These are phyloP conservation scores for Jackrogersella minutella DNA, from an alignment of 495 filamentous ascomycete species.

Conservation along the genomic window DNA sequence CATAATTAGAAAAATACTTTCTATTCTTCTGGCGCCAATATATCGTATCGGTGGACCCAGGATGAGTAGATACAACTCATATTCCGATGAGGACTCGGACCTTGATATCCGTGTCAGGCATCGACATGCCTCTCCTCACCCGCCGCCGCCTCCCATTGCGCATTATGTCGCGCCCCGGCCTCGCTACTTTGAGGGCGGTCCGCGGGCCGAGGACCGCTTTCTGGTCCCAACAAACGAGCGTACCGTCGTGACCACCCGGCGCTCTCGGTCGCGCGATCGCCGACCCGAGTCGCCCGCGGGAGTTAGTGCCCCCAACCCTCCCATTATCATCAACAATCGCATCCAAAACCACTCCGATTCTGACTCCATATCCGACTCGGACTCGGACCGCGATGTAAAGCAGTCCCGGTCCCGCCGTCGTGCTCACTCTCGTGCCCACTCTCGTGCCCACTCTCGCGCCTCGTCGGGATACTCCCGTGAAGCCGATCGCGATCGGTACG, in stretches of 20 bases:
- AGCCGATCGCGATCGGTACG: constrained; percentile 16
- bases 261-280: constrained; percentile 54
- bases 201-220: constrained; percentile 40
- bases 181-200: constrained; percentile 45
- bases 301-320: constrained; percentile 39
- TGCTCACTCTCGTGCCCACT: too few relatives aligned
- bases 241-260: constrained; percentile 49
- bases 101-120: constrained; percentile 56
- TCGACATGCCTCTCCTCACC: constrained; percentile 47
- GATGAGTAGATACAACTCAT: constrained; percentile 63
- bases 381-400: constrained; percentile 34
- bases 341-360: constrained; percentile 53
- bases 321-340: constrained; percentile 61
- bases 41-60: not conserved
- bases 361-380: constrained; percentile 47
- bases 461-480: constrained; percentile 38
- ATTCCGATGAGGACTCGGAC: constrained; percentile 51
- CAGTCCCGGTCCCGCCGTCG: constrained; percentile 31
- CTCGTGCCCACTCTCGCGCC: constrained; percentile 38
- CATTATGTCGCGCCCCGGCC: constrained; percentile 52
- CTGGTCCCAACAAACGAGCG: constrained; percentile 46
- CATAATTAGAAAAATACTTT: not conserved
- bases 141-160: constrained; percentile 42
- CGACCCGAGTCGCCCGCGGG: constrained; percentile 46
- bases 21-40: not conserved